phyloP scores from a whole-genome alignment of 208 protist species.

The Sergeia podlipaevii region DNA sequence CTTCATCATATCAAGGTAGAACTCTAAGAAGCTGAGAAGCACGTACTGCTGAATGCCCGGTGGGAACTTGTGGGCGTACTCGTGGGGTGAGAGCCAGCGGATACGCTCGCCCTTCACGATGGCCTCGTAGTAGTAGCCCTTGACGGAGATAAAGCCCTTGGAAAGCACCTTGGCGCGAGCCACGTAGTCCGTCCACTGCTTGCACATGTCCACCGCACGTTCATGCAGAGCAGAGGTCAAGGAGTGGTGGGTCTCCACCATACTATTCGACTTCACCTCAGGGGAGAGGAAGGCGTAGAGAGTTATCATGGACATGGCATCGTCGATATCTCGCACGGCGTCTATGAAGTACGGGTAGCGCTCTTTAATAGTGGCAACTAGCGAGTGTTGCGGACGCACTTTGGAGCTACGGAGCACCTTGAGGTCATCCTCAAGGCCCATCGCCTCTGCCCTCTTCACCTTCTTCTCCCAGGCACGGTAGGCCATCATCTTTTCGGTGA shows the following conservation, averaged over 20 bases:
- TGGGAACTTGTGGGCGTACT: conserved; percentile 95
- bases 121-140: conserved; percentile 99
- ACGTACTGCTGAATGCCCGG: conserved; percentile 95
- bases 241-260: conserved; percentile 69
- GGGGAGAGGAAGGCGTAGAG: conserved; percentile 93
- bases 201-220: conserved; percentile 51
- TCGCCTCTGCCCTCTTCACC: conserved; percentile 88
- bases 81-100: conserved; percentile 97
- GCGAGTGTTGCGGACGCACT: conserved; percentile 86
- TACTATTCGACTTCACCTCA: conserved; percentile 68
- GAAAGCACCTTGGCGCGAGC: conserved; percentile 67
- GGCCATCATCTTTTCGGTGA: conserved; percentile 96
- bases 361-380: conserved; percentile 96
- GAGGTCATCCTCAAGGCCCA: conserved; percentile 64
- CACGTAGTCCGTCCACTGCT: conserved; percentile 90
- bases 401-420: conserved; percentile 49
- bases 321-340: conserved; percentile 96
- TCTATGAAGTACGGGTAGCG: conserved; percentile 98
- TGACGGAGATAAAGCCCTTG: conserved; percentile 98
- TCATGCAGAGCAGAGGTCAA: conserved; percentile 81
- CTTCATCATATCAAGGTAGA: conserved; percentile 95
- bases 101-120: conserved; percentile 92
- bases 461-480: conserved; percentile 92
- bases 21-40: conserved; percentile 96
- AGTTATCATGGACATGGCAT: conserved; percentile 95